A percentile compares a stretch with the other conserved stretches of the same genome.
Evolutionary conservation across 441 rosid species (phyloP).

Genomic region (Manihot esculenta): DNA sequence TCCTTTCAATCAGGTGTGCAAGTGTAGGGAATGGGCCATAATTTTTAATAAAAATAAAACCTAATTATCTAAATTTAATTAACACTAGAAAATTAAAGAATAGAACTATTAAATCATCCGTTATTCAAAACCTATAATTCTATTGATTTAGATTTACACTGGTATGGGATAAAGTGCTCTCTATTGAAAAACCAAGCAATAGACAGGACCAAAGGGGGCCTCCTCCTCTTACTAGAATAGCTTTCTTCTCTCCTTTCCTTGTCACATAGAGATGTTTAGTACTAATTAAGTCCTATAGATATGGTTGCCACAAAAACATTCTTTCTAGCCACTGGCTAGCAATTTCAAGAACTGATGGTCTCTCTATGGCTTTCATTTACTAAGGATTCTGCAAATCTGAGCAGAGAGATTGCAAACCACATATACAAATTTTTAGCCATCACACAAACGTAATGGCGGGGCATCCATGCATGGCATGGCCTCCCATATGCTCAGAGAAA

Average conservation of each 20-base stretch:
- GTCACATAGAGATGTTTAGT: no score
- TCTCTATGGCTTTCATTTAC: constrained; percentile 1
- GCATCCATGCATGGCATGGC: background rate
- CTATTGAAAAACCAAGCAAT: no score
- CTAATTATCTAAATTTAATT: no score
- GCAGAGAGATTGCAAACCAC: constrained; percentile 19
- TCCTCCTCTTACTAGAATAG: no score
- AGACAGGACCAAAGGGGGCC: no score
- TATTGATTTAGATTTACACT: no score
- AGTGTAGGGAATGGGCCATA: constrained; percentile 34
- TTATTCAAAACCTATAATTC: no score
- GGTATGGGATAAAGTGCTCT: no score
- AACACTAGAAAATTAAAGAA: no score
- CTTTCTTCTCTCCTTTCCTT: no score
- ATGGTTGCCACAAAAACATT: constrained; percentile 12
- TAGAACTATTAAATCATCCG: no score
- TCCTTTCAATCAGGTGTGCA: constrained; percentile 34
- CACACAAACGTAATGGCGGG: constrained; percentile 23
- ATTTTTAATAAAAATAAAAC: background rate
- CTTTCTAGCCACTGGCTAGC: constrained; percentile 6
- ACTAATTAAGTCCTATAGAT: background rate
- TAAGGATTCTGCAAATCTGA: constrained; percentile 29
- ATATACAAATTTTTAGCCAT: background rate
- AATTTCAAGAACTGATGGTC: background rate
- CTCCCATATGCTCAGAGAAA: background rate